Conservation (phyloP, 768 basidiomycete species). For the Chalciporus sphaerocephalus region DNA sequence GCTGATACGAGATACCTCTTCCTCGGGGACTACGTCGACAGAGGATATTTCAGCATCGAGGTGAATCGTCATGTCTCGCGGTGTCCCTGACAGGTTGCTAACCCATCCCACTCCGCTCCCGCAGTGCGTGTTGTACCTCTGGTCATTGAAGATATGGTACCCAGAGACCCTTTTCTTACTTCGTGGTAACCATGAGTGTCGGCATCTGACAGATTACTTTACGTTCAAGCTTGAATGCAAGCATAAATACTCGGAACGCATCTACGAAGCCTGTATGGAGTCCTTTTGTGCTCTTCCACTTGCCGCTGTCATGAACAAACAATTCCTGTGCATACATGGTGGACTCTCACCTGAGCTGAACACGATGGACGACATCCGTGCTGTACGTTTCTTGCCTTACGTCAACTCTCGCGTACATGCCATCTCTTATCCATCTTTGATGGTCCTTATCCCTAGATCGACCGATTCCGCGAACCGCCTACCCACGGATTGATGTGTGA, state of each 20-base stretch:
- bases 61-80: conserved; percentile 35
- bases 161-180: conserved; percentile 94
- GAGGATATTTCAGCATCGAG: conserved; percentile 93
- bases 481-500: conserved; percentile 98
- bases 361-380: conserved; percentile 91
- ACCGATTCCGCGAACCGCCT: conserved; percentile 97
- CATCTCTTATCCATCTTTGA: neutral
- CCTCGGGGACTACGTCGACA: conserved; percentile 89
- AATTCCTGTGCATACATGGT: conserved; percentile 97
- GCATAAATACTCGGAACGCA: conserved; percentile 95
- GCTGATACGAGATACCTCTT: conserved; percentile 91
- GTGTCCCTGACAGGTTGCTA: neutral
- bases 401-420: neutral
- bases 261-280: conserved; percentile 98
- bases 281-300: conserved; percentile 94
- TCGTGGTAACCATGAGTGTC: conserved; percentile 98
- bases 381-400: conserved; percentile 43
- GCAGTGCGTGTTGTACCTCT: conserved; percentile 95
- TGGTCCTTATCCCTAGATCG: conserved; percentile 53
- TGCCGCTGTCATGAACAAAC: conserved; percentile 98
- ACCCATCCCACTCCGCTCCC: neutral
- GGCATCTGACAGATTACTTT: conserved; percentile 97
- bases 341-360: conserved; percentile 93
- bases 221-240: conserved; percentile 99
- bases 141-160: conserved; percentile 99